phyloP scores from a whole-genome alignment of 352 stramenopile species.

The Pythium oligandrum region DNA sequence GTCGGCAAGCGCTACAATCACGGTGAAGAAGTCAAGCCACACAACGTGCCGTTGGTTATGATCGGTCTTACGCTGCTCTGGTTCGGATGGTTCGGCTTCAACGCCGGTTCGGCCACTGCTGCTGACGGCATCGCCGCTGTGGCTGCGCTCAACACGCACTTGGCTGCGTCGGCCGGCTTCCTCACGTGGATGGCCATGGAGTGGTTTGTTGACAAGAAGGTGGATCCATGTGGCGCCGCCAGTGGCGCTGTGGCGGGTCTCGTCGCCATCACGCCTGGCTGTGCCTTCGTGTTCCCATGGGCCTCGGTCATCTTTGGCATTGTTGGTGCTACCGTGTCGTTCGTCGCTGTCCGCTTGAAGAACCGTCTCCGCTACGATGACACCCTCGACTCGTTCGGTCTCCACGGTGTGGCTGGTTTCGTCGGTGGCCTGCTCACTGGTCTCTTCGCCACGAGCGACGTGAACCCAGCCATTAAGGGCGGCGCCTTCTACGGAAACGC shows the following conservation, averaged over 20 bases:
- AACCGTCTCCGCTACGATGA: constrained; percentile 73
- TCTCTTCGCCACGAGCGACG: constrained; percentile 55
- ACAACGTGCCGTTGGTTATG: constrained; percentile 85
- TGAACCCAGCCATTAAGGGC: constrained; percentile 52
- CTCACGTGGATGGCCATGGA: constrained; percentile 66
- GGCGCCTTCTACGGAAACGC: constrained; percentile 50
- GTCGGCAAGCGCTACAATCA: constrained; percentile 76
- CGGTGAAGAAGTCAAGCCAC: constrained; percentile 58
- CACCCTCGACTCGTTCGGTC: constrained; percentile 73
- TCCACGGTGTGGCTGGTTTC: constrained; percentile 66
- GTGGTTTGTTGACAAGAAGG: constrained; percentile 39
- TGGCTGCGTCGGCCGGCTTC: constrained; percentile 55
- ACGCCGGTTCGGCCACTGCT: constrained; percentile 55
- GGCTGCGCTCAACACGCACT: constrained; percentile 70
- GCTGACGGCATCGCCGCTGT: constrained; percentile 61
- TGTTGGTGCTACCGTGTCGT: constrained; percentile 46
- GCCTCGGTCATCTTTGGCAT: constrained; percentile 68
- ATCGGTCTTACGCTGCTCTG: constrained; percentile 71
- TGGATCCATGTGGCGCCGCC: constrained; percentile 58
- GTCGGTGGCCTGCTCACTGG: constrained; percentile 60
- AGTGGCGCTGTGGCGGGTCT: constrained; percentile 62
- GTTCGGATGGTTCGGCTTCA: constrained; percentile 88
- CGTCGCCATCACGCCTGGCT: constrained; percentile 64
- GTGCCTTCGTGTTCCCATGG: constrained; percentile 68
- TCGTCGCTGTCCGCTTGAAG: constrained; percentile 55